Base-by-base conservation (phyloP, 2,329 filamentous ascomycete species). In the Pseudogymnoascus sp. region DNA sequence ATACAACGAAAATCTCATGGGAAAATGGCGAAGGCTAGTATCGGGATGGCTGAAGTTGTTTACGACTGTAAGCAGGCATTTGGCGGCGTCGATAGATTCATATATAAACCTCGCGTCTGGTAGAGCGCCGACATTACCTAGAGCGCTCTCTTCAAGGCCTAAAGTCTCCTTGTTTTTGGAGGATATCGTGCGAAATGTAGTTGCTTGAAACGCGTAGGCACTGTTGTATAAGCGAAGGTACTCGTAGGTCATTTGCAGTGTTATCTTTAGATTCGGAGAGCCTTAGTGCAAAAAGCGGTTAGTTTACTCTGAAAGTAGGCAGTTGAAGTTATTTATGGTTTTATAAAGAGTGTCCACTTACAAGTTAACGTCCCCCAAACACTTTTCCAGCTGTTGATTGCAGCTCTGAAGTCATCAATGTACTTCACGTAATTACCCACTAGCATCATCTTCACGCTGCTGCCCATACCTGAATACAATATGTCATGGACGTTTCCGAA, bases 401-500 rank as follows among this genome's bases (percentile, higher is more conserved):
- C 85, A 1, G 82, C 80, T 2, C 87, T 81, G 66, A 89, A 89
- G 69, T 90, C 87, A 67, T 90, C 87, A 65, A 90, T 86, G 66
- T 89, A 89, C 69, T 89, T 86, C 64, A 89, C 87, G 69, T 89
- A 89, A 66, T 88, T 84, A 1, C 87, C 87, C 68, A 85, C 85
- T 29, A 87, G 76, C 74, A 89, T 88, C 64, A 87, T 82, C 62
- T 89, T 84, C 70, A 87, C 86, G 62, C 85, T 86, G 42, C 86
- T 85, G 15, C 84, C 84, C 60, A 86, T 86, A 5, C 87, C 88
- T 0, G 87, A 87, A 71, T 90, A 90, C 1, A 90, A 74, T 0
- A 89, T 84, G 68, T 90, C 87, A 62, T 90, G 87, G 0, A 89
- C 86, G 67, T 89, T 90, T 18, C 85, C 86, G 69, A 89, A 89